Conservation (phyloP, 257 asterid genomes). For the Solanum virginianum region DNA sequence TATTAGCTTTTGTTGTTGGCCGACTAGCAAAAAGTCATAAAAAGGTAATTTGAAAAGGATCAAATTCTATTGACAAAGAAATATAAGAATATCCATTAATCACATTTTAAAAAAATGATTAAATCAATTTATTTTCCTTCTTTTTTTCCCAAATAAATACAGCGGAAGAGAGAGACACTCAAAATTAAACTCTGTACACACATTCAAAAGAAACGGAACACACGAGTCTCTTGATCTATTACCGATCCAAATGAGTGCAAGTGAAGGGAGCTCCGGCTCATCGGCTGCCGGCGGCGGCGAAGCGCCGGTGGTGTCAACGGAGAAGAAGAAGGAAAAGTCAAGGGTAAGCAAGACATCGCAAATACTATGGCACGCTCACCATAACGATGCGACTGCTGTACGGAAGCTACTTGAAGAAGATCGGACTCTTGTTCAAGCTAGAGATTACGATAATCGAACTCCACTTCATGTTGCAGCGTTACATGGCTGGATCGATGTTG, state of each 20-base stretch:
- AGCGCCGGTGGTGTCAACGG: conserved; percentile 14
- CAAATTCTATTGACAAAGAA: neutral
- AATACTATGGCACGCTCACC: conserved; percentile 94
- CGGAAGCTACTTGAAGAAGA: conserved; percentile 87
- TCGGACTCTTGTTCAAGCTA: conserved; percentile 58
- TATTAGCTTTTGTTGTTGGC: neutral
- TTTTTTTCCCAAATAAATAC: neutral
- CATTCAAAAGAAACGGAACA: neutral
- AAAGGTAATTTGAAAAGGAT: neutral
- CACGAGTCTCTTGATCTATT: neutral
- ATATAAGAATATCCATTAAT: neutral
- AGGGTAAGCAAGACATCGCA: conserved; percentile 81
- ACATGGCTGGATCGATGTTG: conserved; percentile 92
- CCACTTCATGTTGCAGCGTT: conserved; percentile 95
- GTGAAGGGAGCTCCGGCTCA: conserved; percentile 60
- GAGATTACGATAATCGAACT: conserved; percentile 80
- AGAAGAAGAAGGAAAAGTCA: conserved; percentile 61
- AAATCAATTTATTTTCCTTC: neutral
- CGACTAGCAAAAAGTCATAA: neutral
- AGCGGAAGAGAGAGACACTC: neutral
- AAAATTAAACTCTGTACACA: neutral
- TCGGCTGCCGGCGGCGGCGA: conserved; percentile 30
- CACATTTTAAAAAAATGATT: neutral
- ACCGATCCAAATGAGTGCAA: conserved; percentile 53
- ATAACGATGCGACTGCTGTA: conserved; percentile 67